Evolutionary conservation across 495 filamentous ascomycete genomes (phyloP).

Genomic region (Aspergillus carlsbadensis): DNA sequence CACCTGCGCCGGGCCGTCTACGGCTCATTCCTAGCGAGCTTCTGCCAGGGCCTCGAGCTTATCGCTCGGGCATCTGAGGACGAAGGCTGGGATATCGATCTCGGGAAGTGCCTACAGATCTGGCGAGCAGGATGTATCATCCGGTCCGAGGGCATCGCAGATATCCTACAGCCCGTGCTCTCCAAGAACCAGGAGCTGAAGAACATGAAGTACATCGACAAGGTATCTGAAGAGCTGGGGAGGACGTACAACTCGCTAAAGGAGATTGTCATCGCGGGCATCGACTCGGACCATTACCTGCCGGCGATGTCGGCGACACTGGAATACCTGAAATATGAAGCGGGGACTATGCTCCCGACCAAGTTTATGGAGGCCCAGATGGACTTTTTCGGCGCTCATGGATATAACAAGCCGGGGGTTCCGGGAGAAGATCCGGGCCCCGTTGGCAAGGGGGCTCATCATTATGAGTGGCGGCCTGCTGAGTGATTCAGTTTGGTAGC

Average conservation of each 20-base stretch:
- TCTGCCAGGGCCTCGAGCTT: conserved; percentile 66
- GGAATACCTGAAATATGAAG: conserved; percentile 69
- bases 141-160: conserved; percentile 63
- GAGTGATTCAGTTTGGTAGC: too few relatives aligned
- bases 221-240: conserved; percentile 55
- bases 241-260: conserved; percentile 52
- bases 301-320: conserved; percentile 63
- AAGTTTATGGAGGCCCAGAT: conserved; percentile 74
- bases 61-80: conserved; percentile 60
- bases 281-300: conserved; percentile 61
- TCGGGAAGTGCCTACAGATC: conserved; percentile 59
- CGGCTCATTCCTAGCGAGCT: conserved; percentile 60
- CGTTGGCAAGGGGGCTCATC: conserved; percentile 40
- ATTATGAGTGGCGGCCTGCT: conserved; percentile 42
- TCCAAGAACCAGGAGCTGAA: conserved; percentile 18
- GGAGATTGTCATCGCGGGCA: conserved; percentile 53
- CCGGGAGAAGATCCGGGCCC: conserved; percentile 43
- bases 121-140: conserved; percentile 78
- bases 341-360: conserved; percentile 57
- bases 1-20: conserved; percentile 62
- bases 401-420: conserved; percentile 55
- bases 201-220: conserved; percentile 47
- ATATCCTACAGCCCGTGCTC: conserved; percentile 53
- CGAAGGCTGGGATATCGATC: conserved; percentile 63
- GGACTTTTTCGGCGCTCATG: conserved; percentile 74